phyloP scores from a whole-genome alignment of 257 asterid species.

The Phtheirospermum japonicum region DNA sequence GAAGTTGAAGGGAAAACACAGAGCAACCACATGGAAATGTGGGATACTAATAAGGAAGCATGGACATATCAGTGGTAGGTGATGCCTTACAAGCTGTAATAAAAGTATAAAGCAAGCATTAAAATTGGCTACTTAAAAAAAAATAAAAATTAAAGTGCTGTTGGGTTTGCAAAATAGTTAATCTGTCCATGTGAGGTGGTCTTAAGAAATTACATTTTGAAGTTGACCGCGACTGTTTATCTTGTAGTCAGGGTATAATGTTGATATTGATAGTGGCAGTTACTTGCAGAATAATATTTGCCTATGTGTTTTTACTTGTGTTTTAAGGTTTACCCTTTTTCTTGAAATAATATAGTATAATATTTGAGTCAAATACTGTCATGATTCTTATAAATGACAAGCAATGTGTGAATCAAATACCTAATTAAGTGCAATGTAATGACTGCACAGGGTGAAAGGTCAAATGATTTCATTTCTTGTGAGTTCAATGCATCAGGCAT shows the following conservation, averaged over 20 bases:
- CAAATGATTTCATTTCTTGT: no score
- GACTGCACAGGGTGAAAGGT: no score
- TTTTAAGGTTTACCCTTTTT: background rate
- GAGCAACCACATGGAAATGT: slow-evolving; percentile 33
- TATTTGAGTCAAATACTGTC: background rate
- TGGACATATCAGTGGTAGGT: slow-evolving; percentile 46
- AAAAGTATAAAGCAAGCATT: slow-evolving; percentile 32
- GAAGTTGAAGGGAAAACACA: slow-evolving; percentile 30
- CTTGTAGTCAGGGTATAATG: slow-evolving; percentile 7
- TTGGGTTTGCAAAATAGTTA: no score
- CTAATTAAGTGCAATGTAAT: no score
- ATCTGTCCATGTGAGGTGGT: background rate
- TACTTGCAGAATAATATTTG: background rate
- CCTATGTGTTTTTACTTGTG: background rate
- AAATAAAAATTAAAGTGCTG: no score
- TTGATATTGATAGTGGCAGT: background rate
- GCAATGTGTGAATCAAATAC: no score
- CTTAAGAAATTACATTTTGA: slow-evolving; percentile 8
- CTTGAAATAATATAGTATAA: no score
- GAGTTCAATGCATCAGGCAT: no score
- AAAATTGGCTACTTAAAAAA: background rate
- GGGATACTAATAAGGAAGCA: slow-evolving; percentile 35
- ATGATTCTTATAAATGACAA: background rate
- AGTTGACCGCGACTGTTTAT: slow-evolving; percentile 35
- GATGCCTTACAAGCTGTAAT: slow-evolving; percentile 27